phyloP scores from a whole-genome alignment of 306 rosid genomes.

The Sicyos edulis region DNA sequence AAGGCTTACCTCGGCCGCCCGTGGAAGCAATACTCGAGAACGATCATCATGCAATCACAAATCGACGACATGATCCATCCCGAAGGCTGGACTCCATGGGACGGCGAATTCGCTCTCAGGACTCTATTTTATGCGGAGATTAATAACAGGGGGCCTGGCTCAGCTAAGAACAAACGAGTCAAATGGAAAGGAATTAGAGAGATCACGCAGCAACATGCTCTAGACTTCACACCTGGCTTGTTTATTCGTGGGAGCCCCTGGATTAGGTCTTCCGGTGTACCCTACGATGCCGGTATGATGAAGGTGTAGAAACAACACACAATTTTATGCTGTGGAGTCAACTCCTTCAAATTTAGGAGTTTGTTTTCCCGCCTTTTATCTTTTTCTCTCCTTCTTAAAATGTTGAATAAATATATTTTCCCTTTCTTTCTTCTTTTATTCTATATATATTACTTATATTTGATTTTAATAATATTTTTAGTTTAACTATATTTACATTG shows the following conservation, averaged over 20 bases:
- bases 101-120: constrained; percentile 19
- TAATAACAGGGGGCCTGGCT: constrained; percentile 43
- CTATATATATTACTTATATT: too few species aligned
- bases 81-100: constrained; percentile 54
- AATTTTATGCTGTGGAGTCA: too few species aligned
- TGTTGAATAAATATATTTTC: too few species aligned
- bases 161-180: constrained; percentile 27
- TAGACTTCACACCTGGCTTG: constrained; percentile 26
- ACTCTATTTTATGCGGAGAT: constrained; percentile 46
- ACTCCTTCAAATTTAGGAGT: too few species aligned
- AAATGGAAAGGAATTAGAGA: constrained; percentile 49
- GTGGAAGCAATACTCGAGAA: constrained; percentile 48
- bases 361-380: too few species aligned
- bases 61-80: constrained; percentile 39
- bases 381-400: too few species aligned
- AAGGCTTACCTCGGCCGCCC: constrained; percentile 58
- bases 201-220: constrained; percentile 20
- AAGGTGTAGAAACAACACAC: too few species aligned
- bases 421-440: too few species aligned
- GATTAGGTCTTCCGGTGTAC: constrained; percentile 47
- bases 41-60: constrained; percentile 43
- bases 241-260: constrained; percentile 41
- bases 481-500: too few species aligned
- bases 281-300: constrained; percentile 30
- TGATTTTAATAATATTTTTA: too few species aligned